These are phyloP conservation scores for Trichoderma harzianum DNA, from an alignment of 2,329 filamentous ascomycete genomes.

Conservation along the genomic window DNA sequence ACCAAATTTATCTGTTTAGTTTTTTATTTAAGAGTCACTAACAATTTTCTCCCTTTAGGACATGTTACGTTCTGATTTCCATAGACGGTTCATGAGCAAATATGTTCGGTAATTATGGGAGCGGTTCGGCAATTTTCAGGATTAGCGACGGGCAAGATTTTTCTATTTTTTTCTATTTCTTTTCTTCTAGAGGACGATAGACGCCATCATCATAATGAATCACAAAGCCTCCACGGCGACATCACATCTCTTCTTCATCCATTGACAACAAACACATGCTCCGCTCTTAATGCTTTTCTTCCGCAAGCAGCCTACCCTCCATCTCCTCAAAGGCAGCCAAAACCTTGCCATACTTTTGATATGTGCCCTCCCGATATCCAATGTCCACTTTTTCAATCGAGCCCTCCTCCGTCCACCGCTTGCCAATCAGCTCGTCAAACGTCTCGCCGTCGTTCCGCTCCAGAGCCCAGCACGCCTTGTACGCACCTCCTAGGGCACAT, in stretches of 20 bases:
- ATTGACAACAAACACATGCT: background rate
- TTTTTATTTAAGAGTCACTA: background rate
- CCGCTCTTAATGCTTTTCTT: slow-evolving; percentile 26
- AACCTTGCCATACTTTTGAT: slow-evolving; percentile 73
- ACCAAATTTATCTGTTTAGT: background rate
- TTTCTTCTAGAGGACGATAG: slow-evolving; percentile 20
- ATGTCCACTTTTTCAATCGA: slow-evolving; percentile 79
- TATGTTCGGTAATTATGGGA: slow-evolving; percentile 50
- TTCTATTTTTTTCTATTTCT: background rate
- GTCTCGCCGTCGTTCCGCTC: slow-evolving; percentile 66
- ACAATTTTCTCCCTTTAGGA: slow-evolving; percentile 50
- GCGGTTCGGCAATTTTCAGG: background rate
- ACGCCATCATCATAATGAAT: slow-evolving; percentile 19
- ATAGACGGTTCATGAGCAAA: slow-evolving; percentile 90
- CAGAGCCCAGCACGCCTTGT: slow-evolving; percentile 92
- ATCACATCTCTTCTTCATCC: background rate
- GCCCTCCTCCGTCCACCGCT: slow-evolving; percentile 79
- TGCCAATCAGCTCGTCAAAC: slow-evolving; percentile 84
- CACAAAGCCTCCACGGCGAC: background rate
- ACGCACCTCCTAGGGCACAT: slow-evolving; percentile 88
- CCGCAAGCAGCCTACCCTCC: slow-evolving; percentile 61
- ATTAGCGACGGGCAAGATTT: slow-evolving; percentile 7
- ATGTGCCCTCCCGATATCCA: slow-evolving; percentile 73
- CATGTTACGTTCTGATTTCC: slow-evolving; percentile 89
- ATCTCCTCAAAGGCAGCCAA: slow-evolving; percentile 73